phyloP scores from a whole-genome alignment of 805 yeast species.

The Cyberlindnera americana region DNA sequence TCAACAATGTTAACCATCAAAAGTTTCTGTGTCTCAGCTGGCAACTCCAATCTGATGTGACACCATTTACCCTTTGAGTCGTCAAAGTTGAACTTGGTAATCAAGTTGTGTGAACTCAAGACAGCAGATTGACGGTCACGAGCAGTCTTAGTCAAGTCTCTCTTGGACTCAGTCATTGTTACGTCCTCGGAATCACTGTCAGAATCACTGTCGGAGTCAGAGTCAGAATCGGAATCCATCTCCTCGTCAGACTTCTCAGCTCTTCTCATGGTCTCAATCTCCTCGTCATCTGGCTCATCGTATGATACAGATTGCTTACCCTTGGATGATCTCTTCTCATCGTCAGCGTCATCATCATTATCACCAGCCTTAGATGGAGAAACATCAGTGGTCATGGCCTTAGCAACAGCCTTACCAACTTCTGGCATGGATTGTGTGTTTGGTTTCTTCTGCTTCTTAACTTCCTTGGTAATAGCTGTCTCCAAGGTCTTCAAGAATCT shows the following conservation, averaged over 20 bases:
- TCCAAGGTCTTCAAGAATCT: slow-evolving; percentile 72
- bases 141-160: slow-evolving; percentile 54
- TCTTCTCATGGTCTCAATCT: slow-evolving; percentile 80
- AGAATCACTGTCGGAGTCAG: slow-evolving; percentile 29
- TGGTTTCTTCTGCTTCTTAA: slow-evolving; percentile 70
- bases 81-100: slow-evolving; percentile 84
- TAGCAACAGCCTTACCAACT: slow-evolving; percentile 69
- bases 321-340: slow-evolving; percentile 55
- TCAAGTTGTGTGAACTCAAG: slow-evolving; percentile 64
- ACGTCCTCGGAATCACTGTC: slow-evolving; percentile 42
- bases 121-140: slow-evolving; percentile 85
- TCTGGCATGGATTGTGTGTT: slow-evolving; percentile 49
- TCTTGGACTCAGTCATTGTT: slow-evolving; percentile 20
- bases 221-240: slow-evolving; percentile 38
- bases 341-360: slow-evolving; percentile 58
- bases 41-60: slow-evolving; percentile 77
- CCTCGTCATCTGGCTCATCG: slow-evolving; percentile 95
- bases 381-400: slow-evolving; percentile 42
- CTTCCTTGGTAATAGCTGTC: slow-evolving; percentile 68
- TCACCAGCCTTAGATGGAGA: slow-evolving; percentile 31
- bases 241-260: slow-evolving; percentile 79
- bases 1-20: slow-evolving; percentile 97
- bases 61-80: slow-evolving; percentile 90
- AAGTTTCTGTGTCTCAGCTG: slow-evolving; percentile 84
- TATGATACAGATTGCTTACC: slow-evolving; percentile 86